Base-by-base conservation (phyloP, 176 grass and related monocot species). In the Luzula sylvatica region DNA sequence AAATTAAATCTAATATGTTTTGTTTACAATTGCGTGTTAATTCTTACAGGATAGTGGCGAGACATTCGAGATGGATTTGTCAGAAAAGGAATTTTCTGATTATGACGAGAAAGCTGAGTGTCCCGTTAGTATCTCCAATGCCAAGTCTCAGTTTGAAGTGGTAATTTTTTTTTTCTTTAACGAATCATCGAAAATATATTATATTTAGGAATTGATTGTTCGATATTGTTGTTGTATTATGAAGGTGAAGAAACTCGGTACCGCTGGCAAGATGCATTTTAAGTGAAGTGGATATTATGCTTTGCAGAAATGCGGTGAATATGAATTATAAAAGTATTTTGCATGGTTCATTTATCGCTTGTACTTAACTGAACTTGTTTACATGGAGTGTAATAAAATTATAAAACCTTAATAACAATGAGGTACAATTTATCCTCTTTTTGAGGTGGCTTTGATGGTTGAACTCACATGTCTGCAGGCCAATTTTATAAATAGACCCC, bases 31-130 rank as follows among this genome's bases (percentile, higher is more conserved):
- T 15, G 20, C 5, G 32, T 3, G 5, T 23, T 20, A 42, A 44
- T 44, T 15, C 17, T 60, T n/a, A n/a, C 32, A 95, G 88, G 24
- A 59, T 16, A 53, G 66, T 57, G 76, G 80, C 45, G 80, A 80
- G 63, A 11, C 14, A 49, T 95, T 83, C 57, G 65, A 95, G 11
- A 72, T 95, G 20, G 88, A 95, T 73, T 74, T 82, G 46, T 88
- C 83, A 19, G 72, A 77, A 72, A 76, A 69, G 11, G 83, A 95
- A 42, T 88, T 88, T 72, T 72, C 63, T 42, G 88, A 95, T 7
- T 95, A 88, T 9, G 83, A 95, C 61, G 88, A 95, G 50, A 84
- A 78, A 53, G 80, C 72, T 28, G 61, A 75, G 23, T 95, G 76
- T 45, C 82, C 83, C 25, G 75, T 95, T 41, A 60, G 69, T 42